phyloP scores from a whole-genome alignment of 2,329 filamentous ascomycete genomes.

The Ophiostoma sp. region DNA sequence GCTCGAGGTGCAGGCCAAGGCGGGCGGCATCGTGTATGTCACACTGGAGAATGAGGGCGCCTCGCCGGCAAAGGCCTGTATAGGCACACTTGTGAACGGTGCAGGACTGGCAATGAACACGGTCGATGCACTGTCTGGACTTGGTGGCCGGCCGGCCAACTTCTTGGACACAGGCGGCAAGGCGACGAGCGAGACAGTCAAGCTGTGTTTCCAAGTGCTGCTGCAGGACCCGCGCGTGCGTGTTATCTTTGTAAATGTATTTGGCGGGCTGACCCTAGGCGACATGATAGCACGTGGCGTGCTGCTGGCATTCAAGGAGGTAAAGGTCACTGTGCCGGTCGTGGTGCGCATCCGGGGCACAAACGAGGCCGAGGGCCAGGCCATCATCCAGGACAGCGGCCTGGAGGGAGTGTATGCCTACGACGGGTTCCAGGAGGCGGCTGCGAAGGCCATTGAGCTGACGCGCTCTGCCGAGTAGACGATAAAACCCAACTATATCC shows the following conservation, averaged over 20 bases:
- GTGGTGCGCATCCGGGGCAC: constrained; percentile 74
- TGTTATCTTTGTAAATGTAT: constrained; percentile 58
- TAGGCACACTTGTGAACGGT: constrained; percentile 83
- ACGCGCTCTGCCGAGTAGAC: too few relatives aligned
- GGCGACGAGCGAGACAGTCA: constrained; percentile 75
- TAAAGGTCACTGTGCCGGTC: constrained; percentile 62
- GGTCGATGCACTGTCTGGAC: constrained; percentile 66
- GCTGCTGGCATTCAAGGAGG: constrained; percentile 64
- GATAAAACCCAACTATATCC: too few relatives aligned
- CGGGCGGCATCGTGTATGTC: constrained; percentile 73
- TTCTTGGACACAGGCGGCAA: constrained; percentile 89
- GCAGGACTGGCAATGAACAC: constrained; percentile 90
- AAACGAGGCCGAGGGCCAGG: constrained; percentile 64
- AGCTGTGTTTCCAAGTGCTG: constrained; percentile 68
- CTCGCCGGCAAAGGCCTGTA: constrained; percentile 34
- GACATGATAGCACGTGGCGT: constrained; percentile 78
- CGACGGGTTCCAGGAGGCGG: constrained; percentile 70
- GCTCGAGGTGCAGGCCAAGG: constrained; percentile 39
- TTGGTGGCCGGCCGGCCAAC: constrained; percentile 67
- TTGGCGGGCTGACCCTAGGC: constrained; percentile 57
- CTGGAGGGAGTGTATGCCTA: constrained; percentile 60
- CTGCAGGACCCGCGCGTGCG: constrained; percentile 65
- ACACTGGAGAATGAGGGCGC: constrained; percentile 42
- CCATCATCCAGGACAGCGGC: constrained; percentile 62
- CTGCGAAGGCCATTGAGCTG: constrained; percentile 58